Percentiles rank a stretch among this genome's conserved stretches.
Conservation (phyloP, 164 flowering plant genomes). For the Echeveria elegans region DNA sequence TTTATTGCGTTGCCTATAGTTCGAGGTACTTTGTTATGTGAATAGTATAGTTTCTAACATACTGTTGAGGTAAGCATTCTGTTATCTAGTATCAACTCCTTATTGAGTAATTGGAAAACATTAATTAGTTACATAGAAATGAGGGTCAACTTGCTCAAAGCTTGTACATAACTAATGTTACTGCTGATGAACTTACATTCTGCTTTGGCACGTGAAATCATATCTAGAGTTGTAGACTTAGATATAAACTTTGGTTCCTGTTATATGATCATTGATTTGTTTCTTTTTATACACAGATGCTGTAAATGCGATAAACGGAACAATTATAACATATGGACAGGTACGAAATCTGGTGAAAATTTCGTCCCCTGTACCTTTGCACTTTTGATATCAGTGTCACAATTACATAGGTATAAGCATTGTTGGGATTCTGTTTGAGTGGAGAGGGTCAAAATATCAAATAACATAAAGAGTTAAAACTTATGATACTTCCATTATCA, state of each 20-base stretch:
- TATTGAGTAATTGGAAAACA: neutral
- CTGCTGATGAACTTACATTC: neutral
- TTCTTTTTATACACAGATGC: conserved; percentile 36
- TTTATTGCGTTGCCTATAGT: conserved; percentile 68
- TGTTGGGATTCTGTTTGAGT: neutral
- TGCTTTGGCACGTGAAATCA: neutral
- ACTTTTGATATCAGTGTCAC: neutral
- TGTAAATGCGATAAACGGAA: conserved; percentile 59
- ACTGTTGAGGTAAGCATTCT: neutral
- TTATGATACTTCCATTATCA: neutral
- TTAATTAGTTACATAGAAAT: neutral
- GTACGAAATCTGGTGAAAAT: conserved; percentile 20
- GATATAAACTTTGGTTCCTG: no score
- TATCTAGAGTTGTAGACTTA: no score
- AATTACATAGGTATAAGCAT: neutral
- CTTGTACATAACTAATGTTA: neutral
- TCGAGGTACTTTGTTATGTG: conserved; percentile 34
- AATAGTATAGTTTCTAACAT: neutral
- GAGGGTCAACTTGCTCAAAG: neutral
- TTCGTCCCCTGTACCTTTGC: neutral
- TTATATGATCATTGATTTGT: neutral
- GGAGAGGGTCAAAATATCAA: neutral
- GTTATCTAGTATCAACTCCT: neutral
- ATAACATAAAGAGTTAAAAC: neutral
- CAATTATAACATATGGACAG: conserved; percentile 85